Evolutionary conservation across 2,329 filamentous ascomycete species (phyloP), one percentile per base, ranked within the genome.

Genomic region (Microdochium nivale): DNA sequence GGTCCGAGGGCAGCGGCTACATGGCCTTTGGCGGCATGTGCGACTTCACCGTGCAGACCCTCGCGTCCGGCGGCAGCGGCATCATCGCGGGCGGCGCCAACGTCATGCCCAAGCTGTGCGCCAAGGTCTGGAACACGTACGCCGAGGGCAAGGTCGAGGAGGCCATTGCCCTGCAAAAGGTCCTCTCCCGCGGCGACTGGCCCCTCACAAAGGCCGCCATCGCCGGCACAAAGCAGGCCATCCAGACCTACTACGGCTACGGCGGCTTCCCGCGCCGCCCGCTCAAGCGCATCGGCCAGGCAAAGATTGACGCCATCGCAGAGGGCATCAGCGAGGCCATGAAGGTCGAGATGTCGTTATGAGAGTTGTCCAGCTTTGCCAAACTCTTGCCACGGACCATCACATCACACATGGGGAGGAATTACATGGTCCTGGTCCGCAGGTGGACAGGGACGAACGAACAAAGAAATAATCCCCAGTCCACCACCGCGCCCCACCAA

Each of bases 31-130:
- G 89, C 47, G 90, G 89, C 57, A 88, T 94, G 67, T 89, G 87
- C 63, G 90, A 95, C 70, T 95, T 95, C 68, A 90, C 88, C 1
- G 76, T 88, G 25, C 90, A 92, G 71, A 92, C 88, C 1, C 78
- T 91, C 3, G 78, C 86, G 54, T 87, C 82, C 48, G 89, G 89
- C 48, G 89, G 89, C 44, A 86, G 82, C 52, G 89, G 90, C 30
- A 90, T 94, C 68, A 94, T 95, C 62, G 88, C 88, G 16, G 90
- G 90, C 21, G 84, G 87, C 43, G 90, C 88, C 55, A 95, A 95
- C 64, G 83, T 95, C 53, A 83, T 92, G 69, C 90, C 90, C 49
- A 90, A 91, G 73, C 75, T 87, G 7, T 91, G 88, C 63, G 86
- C 87, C 49, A 81, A 80, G 65, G 81, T 95, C 25, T 90, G 88